Percentiles rank a stretch among this genome's conserved stretches.
Conservation (phyloP, 345 rosid species). For the Lagerstroemia speciosa region DNA sequence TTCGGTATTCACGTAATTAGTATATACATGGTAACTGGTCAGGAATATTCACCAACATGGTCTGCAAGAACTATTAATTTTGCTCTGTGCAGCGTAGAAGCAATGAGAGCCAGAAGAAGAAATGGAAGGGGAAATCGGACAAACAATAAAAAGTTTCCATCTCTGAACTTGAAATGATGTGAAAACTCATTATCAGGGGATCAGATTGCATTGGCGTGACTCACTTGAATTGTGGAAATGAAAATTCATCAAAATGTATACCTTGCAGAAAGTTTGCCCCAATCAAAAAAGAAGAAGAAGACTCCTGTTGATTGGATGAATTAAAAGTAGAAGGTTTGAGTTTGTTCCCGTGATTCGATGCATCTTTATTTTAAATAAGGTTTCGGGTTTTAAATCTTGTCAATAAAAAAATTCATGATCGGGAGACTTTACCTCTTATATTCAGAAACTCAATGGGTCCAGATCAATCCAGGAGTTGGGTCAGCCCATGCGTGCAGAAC, state of each 20-base stretch:
- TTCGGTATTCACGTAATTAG: too few relatives aligned
- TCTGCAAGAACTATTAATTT: not conserved
- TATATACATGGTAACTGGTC: too few relatives aligned
- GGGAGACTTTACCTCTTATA: too few relatives aligned
- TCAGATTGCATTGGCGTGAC: conserved; percentile 4
- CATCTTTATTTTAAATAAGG: too few relatives aligned
- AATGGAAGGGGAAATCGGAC: not conserved
- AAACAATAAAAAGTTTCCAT: conserved; percentile 1
- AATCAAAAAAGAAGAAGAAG: too few relatives aligned
- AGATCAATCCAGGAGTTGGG: too few relatives aligned
- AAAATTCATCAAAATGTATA: not conserved
- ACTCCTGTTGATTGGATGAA: not conserved
- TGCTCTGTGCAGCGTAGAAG: not conserved
- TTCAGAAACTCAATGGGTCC: too few relatives aligned
- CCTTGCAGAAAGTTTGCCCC: not conserved
- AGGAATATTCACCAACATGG: not conserved
- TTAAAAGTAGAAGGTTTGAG: not conserved
- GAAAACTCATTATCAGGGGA: conserved; percentile 14
- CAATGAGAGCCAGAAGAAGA: not conserved
- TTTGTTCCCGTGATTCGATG: too few relatives aligned
- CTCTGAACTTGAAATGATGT: not conserved
- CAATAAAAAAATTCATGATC: too few relatives aligned
- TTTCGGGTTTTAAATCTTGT: too few relatives aligned
- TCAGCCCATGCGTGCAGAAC: too few relatives aligned
- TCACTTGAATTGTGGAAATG: conserved; percentile 1